Percentiles rank a stretch among this genome's conserved stretches.
These are phyloP conservation scores for Lipomyces japonicus DNA, from an alignment of 805 yeast species.

Conservation along the genomic window DNA sequence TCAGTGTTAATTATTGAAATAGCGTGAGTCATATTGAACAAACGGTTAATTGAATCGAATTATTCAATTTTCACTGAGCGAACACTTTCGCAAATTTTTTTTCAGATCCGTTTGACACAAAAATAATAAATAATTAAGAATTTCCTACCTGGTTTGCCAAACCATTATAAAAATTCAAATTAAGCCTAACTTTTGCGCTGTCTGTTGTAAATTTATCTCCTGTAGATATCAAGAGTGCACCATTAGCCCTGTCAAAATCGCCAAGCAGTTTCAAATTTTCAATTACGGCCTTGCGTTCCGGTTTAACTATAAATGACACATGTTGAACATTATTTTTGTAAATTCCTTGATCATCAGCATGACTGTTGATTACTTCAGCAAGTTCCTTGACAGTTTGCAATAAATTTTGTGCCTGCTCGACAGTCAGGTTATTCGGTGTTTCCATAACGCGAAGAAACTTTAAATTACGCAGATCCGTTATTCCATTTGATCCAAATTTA, in stretches of 20 bases:
- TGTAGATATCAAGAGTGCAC: conserved; percentile 11
- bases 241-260: not conserved
- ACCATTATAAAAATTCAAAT: not conserved
- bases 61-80: too few relatives aligned
- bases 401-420: not conserved
- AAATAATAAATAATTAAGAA: too few relatives aligned
- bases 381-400: not conserved
- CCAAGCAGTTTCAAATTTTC: not conserved
- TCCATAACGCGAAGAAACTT: not conserved
- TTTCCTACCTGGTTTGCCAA: not conserved
- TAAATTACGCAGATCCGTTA: not conserved
- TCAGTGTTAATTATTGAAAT: too few relatives aligned
- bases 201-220: conserved; percentile 9
- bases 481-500: not conserved
- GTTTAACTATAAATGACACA: not conserved
- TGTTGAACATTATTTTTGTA: not conserved
- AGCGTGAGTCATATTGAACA: too few relatives aligned
- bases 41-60: too few relatives aligned
- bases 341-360: not conserved
- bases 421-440: conserved; percentile 1
- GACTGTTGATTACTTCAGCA: not conserved
- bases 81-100: not conserved
- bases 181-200: conserved; percentile 5
- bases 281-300: not conserved
- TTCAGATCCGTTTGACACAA: not conserved